Conservation (phyloP, 768 basidiomycete species). For the Boletellus ananas region DNA sequence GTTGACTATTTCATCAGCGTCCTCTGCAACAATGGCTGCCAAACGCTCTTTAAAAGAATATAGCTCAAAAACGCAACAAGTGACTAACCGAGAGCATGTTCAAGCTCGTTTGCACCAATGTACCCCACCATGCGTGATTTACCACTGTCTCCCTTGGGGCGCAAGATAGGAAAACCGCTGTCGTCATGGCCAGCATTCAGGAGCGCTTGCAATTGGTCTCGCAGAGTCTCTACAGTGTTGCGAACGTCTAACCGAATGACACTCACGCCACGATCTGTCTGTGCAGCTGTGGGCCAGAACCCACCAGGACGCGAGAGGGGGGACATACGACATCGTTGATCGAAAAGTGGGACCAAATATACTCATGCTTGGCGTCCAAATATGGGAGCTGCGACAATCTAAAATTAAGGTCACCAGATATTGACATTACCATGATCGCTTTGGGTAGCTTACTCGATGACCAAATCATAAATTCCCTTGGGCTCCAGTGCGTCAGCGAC, state of each 20-base stretch:
- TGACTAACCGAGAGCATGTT: conserved; percentile 80
- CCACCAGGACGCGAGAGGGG: background rate
- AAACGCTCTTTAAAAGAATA: background rate
- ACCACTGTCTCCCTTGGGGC: conserved; percentile 40
- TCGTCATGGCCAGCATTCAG: conserved; percentile 63
- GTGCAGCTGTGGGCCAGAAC: background rate
- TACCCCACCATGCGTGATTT: conserved; percentile 78
- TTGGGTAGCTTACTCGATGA: conserved; percentile 60
- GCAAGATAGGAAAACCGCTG: conserved; percentile 83
- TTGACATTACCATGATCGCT: background rate
- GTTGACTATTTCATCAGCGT: conserved; percentile 59
- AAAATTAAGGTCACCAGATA: conserved; percentile 1
- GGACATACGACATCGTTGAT: conserved; percentile 73
- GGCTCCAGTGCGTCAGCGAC: conserved; percentile 42
- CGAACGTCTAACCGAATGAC: conserved; percentile 64
- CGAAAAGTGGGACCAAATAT: conserved; percentile 76
- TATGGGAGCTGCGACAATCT: conserved; percentile 86
- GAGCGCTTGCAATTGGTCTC: conserved; percentile 61
- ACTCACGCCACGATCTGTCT: conserved; percentile 68
- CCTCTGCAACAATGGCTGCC: conserved; percentile 73
- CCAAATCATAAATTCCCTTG: conserved; percentile 95
- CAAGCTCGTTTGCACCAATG: conserved; percentile 88
- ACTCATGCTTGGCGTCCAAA: conserved; percentile 86
- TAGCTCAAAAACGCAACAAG: background rate
- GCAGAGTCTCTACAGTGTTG: conserved; percentile 77